Conservation (phyloP, 2,329 filamentous ascomycete genomes). For the Aspergillus ochraceus region DNA sequence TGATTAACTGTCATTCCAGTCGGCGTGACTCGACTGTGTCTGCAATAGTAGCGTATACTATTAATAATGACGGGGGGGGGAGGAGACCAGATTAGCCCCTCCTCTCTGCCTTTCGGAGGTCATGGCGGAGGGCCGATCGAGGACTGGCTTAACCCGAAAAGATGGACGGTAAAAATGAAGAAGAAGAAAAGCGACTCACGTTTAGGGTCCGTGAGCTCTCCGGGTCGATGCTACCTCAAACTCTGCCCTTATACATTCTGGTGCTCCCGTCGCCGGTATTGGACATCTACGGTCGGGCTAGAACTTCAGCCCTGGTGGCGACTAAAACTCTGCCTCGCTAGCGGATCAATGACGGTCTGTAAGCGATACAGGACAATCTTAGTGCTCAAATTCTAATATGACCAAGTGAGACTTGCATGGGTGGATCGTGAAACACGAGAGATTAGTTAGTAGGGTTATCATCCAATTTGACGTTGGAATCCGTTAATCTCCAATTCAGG, state of each 20-base stretch:
- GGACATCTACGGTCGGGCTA: background rate
- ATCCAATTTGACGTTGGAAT: background rate
- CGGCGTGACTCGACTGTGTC: too few relatives aligned
- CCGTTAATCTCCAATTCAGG: background rate
- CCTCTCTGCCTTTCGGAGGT: background rate
- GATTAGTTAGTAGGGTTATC: background rate
- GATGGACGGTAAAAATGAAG: background rate
- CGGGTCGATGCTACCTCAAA: background rate
- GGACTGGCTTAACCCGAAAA: background rate
- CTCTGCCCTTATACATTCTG: background rate
- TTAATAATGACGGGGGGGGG: background rate
- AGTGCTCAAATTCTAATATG: background rate
- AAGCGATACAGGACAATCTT: too few relatives aligned
- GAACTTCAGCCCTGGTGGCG: background rate
- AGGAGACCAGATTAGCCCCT: background rate
- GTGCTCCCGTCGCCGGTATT: background rate
- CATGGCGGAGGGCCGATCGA: constrained; percentile 4
- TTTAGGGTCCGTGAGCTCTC: background rate
- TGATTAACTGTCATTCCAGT: background rate
- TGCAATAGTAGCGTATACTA: background rate
- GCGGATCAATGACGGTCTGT: background rate
- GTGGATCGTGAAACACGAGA: constrained; percentile 1
- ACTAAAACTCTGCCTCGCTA: constrained; percentile 4
- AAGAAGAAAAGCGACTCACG: background rate
- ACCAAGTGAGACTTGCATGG: background rate